These are phyloP conservation scores for Silene latifolia DNA, from an alignment of 148 eudicot genomes.

Conservation along the genomic window DNA sequence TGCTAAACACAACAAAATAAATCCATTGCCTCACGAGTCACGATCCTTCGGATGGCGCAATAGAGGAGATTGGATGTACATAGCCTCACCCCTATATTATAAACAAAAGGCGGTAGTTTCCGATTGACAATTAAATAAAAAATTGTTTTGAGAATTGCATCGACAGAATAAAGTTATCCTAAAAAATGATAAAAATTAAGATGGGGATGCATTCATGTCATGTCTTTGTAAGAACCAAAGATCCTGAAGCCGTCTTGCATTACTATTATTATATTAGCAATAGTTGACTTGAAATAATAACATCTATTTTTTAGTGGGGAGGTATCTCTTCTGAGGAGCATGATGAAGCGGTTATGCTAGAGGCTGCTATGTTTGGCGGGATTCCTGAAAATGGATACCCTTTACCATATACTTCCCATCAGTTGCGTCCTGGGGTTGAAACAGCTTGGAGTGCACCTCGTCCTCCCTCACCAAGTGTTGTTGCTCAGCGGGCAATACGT, in stretches of 20 bases:
- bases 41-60: too few relatives aligned
- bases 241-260: neutral
- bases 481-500: conserved; percentile 80
- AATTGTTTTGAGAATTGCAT: neutral
- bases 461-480: conserved; percentile 79
- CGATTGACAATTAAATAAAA: neutral
- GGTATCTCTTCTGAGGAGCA: conserved; percentile 96
- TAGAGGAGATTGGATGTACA: too few relatives aligned
- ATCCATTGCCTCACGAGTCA: neutral
- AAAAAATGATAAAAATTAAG: neutral
- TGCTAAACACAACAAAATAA: neutral
- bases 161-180: neutral
- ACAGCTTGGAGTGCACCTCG: conserved; percentile 53
- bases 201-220: conserved; percentile 3
- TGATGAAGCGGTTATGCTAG: conserved; percentile 98
- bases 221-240: neutral
- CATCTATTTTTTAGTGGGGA: conserved; percentile 74
- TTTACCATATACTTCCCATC: conserved; percentile 60
- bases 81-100: too few relatives aligned
- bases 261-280: neutral
- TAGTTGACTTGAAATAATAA: neutral
- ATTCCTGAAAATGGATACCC: conserved; percentile 56
- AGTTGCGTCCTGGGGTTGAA: conserved; percentile 43
- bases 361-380: conserved; percentile 98
- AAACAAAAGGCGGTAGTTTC: too few relatives aligned